Evolutionary conservation across 176 grass and related monocot species (phyloP).

Genomic region (Panicum miliaceum): DNA sequence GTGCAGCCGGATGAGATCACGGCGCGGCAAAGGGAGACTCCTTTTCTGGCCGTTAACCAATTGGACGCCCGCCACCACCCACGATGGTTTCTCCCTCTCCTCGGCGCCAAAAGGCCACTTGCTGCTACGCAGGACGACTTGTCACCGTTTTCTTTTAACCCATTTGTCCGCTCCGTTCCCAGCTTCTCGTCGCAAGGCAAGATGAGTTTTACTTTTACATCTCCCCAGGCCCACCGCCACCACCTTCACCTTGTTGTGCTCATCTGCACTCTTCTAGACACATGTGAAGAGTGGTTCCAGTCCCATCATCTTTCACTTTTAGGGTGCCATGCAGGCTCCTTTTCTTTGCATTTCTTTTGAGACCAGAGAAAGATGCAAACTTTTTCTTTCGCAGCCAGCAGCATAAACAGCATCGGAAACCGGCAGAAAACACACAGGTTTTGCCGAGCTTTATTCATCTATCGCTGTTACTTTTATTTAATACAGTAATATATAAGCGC

Average conservation of each 20-base stretch:
- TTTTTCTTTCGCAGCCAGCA: background rate
- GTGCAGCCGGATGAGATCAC: too few species aligned
- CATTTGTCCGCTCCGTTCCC: too few species aligned
- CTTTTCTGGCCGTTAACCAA: too few species aligned
- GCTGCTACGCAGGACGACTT: too few species aligned
- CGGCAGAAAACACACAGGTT: constrained; percentile 19
- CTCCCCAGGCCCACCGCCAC: background rate
- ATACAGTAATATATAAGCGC: background rate
- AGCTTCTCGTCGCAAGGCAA: too few species aligned
- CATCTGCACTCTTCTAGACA: background rate
- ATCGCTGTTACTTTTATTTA: too few species aligned
- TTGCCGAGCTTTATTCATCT: background rate
- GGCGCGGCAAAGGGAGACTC: too few species aligned
- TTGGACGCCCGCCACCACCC: too few species aligned
- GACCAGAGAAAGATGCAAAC: background rate
- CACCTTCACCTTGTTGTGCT: background rate
- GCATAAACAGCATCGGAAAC: background rate
- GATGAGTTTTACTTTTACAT: background rate
- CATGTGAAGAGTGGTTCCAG: background rate
- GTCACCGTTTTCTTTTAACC: too few species aligned
- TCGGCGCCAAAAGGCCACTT: too few species aligned
- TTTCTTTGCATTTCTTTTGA: background rate
- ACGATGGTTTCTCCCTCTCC: too few species aligned
- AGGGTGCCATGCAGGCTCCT: background rate
- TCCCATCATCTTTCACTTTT: background rate